Base-by-base conservation (phyloP, 352 stramenopile species). In the Globisporangium sylvaticum region DNA sequence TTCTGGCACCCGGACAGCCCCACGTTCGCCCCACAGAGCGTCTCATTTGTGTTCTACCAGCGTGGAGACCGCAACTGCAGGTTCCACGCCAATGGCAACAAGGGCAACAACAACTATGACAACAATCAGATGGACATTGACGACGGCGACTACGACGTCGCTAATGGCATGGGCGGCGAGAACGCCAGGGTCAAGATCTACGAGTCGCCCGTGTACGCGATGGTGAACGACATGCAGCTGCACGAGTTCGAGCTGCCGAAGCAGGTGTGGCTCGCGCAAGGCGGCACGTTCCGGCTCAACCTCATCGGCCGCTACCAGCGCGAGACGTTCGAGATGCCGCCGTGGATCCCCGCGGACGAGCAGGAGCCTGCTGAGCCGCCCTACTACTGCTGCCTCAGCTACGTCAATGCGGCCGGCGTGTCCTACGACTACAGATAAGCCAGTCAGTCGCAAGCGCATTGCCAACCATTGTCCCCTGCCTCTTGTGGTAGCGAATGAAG, bases 301-400 rank as follows among this genome's bases (percentile, higher is more conserved):
- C 65, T 92, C 61, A 73, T 87, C 10, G 84, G 81, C 1, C 62
- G 82, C 25, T 73, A 91, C 46, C 78, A 90, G 56, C 77, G 79
- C 24, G 76, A 72, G 55, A 73, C 70, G n/a, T 70, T 81, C 31
- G 81, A 89, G 48, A 71, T 88, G 53, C 74, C 70, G 3, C 76
- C 66, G 58, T 87, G 75, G 73, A 81, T 88, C 68, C 62, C 80
- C 20, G 70, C 76, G 46, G 76, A 87, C 68, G 61, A 88, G 31
- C 68, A 81, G 27, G 64, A 68, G 44, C 64, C 64, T 10, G 57
- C 52, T 20, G 50, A 70, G n/a, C 71, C 74, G 34, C 74, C 81
- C 18, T 94, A 90, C 64, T 94, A 91, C 62, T 87, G 79, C 64
- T 94, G 86, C 34, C 78, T 94, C 52, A 94, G 83, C 66, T 91